A percentile compares a stretch with the other conserved stretches of the same genome.
Conservation (phyloP, 2,329 filamentous ascomycete species). For the Fusarium austroafricanum region DNA sequence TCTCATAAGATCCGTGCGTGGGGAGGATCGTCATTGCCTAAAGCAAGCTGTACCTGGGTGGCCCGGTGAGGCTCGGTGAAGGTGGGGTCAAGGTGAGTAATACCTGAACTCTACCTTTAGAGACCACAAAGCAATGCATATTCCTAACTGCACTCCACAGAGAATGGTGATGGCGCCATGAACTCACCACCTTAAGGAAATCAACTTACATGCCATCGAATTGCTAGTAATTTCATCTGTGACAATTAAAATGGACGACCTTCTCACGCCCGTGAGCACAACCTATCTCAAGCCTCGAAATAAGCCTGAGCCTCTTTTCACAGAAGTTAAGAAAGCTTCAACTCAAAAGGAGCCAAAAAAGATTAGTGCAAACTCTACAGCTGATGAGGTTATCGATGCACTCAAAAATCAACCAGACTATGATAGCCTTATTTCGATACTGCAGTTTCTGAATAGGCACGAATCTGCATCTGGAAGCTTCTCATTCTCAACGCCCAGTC, state of each 20-base stretch:
- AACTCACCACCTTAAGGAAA: neutral
- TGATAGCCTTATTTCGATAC: constrained; percentile 62
- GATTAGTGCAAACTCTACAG: constrained; percentile 44
- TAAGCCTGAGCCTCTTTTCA: constrained; percentile 53
- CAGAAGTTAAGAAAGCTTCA: constrained; percentile 49
- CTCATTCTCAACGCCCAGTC: constrained; percentile 61
- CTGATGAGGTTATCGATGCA: constrained; percentile 67
- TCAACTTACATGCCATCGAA: neutral
- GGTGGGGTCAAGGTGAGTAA: constrained; percentile 46
- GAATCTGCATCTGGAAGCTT: constrained; percentile 37
- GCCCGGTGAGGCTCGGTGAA: constrained; percentile 51
- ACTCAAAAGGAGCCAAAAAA: neutral
- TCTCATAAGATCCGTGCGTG: constrained; percentile 39
- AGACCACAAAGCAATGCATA: neutral
- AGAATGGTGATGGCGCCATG: neutral
- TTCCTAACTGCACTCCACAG: neutral
- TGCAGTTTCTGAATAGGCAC: constrained; percentile 62
- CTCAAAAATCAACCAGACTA: constrained; percentile 73
- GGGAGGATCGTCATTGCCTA: constrained; percentile 40
- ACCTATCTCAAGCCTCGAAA: constrained; percentile 58
- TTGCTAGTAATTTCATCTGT: neutral
- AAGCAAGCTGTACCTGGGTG: constrained; percentile 13
- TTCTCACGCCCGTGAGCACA: constrained; percentile 66
- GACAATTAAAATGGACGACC: constrained; percentile 61
- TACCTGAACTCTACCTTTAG: neutral